phyloP scores from a whole-genome alignment of 2,329 filamentous ascomycete genomes.

The Fusarium sp. region DNA sequence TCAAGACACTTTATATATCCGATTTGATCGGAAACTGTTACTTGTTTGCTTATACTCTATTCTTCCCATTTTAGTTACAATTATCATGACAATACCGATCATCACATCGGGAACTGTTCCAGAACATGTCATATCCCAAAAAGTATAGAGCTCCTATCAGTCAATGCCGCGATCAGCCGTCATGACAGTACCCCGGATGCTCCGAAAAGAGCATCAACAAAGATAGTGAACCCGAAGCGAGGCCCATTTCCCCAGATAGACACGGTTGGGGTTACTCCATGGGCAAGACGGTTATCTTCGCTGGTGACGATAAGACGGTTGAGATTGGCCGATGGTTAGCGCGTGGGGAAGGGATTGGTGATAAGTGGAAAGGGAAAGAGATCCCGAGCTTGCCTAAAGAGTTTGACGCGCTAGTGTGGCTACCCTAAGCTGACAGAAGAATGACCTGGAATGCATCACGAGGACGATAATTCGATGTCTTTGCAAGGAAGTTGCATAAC shows the following conservation, averaged over 20 bases:
- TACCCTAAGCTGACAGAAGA: not conserved
- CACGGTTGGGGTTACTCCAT: not conserved
- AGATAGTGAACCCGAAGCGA: constrained; percentile 27
- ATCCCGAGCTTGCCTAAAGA: constrained; percentile 20
- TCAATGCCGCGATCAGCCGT: constrained; percentile 27
- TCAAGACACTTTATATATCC: constrained; percentile 15
- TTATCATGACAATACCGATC: not conserved
- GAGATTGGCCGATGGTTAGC: not conserved
- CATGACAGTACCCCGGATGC: not conserved
- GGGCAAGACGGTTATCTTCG: constrained; percentile 26
- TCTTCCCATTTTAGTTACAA: constrained; percentile 4
- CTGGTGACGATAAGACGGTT: constrained; percentile 14
- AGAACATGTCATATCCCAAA: constrained; percentile 4
- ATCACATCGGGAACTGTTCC: not conserved
- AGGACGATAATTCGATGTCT: too few relatives aligned
- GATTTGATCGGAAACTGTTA: constrained; percentile 25
- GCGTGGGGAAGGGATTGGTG: not conserved
- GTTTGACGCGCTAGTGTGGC: not conserved
- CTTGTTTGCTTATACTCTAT: constrained; percentile 6
- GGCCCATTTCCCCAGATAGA: not conserved
- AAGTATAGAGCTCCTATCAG: constrained; percentile 2
- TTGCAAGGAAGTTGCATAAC: too few relatives aligned
- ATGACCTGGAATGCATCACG: not conserved
- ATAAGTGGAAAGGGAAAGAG: constrained; percentile 13
- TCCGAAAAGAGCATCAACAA: constrained; percentile 8